Evolutionary conservation across 1,284 basidiomycete species (phyloP).

Genomic region (Leucoagaricus sp.): DNA sequence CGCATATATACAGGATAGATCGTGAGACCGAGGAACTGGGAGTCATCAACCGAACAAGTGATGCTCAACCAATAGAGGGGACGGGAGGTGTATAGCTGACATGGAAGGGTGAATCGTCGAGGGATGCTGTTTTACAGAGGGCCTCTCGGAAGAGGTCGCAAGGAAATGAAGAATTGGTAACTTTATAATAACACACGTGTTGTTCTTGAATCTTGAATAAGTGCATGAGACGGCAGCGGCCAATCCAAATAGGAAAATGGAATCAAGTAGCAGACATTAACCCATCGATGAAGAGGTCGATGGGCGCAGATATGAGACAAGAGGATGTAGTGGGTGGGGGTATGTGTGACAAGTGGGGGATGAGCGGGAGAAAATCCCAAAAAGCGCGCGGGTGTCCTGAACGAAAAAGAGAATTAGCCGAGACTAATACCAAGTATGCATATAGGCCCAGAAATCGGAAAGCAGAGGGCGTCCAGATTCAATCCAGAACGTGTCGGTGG

Average conservation of each 20-base stretch:
- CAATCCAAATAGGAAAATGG: not conserved
- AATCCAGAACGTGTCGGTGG: constrained; percentile 13
- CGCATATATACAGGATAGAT: not conserved
- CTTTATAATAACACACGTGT: constrained; percentile 13
- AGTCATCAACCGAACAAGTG: not conserved
- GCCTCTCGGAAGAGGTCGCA: not conserved
- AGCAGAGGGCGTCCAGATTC: constrained; percentile 14
- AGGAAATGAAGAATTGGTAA: not conserved
- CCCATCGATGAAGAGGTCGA: constrained; percentile 1
- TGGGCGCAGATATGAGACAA: not conserved
- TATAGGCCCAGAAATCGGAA: constrained; percentile 14
- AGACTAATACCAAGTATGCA: constrained; percentile 6
- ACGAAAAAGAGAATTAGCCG: constrained; percentile 16
- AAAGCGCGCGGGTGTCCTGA: constrained; percentile 19
- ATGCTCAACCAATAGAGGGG: not conserved
- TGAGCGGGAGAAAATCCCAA: not conserved
- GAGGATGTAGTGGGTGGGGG: constrained; percentile 2
- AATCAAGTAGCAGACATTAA: not conserved
- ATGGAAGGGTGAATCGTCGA: not conserved
- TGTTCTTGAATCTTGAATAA: constrained; percentile 12
- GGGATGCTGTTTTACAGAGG: constrained; percentile 8
- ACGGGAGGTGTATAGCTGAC: no score
- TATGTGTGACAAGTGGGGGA: no score
- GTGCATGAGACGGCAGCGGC: not conserved
- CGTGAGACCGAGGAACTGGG: not conserved